These are phyloP conservation scores for Ogataea ganodermae DNA, from an alignment of 805 yeast genomes.

Conservation along the genomic window DNA sequence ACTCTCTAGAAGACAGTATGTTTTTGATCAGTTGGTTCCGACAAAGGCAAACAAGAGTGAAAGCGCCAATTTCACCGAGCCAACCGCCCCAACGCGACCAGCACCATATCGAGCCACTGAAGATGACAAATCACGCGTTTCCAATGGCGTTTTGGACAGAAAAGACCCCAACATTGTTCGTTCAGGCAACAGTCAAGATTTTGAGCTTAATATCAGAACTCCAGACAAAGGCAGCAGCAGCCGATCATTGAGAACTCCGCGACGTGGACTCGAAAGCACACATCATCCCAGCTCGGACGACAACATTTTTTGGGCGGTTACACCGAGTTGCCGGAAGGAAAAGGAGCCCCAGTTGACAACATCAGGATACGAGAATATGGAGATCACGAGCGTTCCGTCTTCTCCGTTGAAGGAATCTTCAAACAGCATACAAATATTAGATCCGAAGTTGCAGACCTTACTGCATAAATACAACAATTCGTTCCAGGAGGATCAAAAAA, in stretches of 20 bases:
- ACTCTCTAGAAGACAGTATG: slow-evolving; percentile 10
- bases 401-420: slow-evolving; percentile 42
- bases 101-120: background rate
- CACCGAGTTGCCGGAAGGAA: slow-evolving; percentile 35
- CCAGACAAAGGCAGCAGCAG: slow-evolving; percentile 18
- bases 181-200: slow-evolving; percentile 18
- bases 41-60: slow-evolving; percentile 4
- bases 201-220: slow-evolving; percentile 23
- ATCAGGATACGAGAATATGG: slow-evolving; percentile 18
- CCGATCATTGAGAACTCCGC: slow-evolving; percentile 9
- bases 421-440: slow-evolving; percentile 24
- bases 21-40: slow-evolving; percentile 12
- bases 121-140: background rate
- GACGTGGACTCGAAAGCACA: slow-evolving; percentile 8
- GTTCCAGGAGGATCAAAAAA: slow-evolving; percentile 29
- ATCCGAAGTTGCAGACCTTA: slow-evolving; percentile 34
- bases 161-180: slow-evolving; percentile 24
- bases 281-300: slow-evolving; percentile 37
- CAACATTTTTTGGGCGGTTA: slow-evolving; percentile 43
- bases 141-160: slow-evolving; percentile 8
- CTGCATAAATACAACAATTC: slow-evolving; percentile 46
- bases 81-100: slow-evolving; percentile 10
- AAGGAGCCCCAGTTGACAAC: slow-evolving; percentile 14
- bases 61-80: slow-evolving; percentile 9
- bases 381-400: slow-evolving; percentile 36